phyloP scores from a whole-genome alignment of 148 eudicot species.

The Cornus controversa region DNA sequence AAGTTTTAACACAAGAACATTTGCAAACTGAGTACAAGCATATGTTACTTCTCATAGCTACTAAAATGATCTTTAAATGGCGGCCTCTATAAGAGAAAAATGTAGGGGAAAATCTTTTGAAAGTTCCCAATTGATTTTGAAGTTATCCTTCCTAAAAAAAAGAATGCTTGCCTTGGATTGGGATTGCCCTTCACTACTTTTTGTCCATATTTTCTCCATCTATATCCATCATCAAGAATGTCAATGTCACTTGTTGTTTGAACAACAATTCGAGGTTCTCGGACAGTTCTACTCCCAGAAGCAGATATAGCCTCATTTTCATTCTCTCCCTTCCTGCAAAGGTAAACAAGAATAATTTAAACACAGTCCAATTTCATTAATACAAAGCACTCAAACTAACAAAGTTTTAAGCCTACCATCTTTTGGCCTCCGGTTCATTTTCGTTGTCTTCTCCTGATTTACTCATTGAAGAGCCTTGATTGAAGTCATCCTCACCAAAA shows the following conservation, averaged over 20 bases:
- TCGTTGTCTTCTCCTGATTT: conserved; percentile 55
- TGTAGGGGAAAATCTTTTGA: no score
- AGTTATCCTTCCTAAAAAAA: no score
- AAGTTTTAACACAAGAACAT: no score
- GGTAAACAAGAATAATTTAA: background rate
- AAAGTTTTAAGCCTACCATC: conserved; percentile 45
- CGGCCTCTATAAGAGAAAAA: no score
- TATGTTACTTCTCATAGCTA: no score
- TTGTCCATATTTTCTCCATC: conserved; percentile 89
- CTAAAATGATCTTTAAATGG: no score
- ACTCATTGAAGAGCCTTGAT: conserved; percentile 61
- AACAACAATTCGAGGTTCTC: conserved; percentile 77
- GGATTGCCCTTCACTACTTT: conserved; percentile 91
- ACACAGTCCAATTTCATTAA: background rate
- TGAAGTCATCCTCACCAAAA: conserved; percentile 62
- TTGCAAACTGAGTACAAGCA: no score
- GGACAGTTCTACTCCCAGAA: conserved; percentile 60
- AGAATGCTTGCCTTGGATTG: conserved; percentile 57
- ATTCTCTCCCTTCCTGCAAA: conserved; percentile 66
- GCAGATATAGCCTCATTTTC: conserved; percentile 69
- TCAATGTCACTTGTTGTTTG: conserved; percentile 88
- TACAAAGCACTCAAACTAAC: background rate
- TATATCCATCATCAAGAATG: conserved; percentile 74
- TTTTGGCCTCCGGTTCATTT: conserved; percentile 60
- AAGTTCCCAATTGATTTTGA: no score